These are phyloP conservation scores for Tuber aestivum DNA, from an alignment of 495 filamentous ascomycete genomes.

Conservation along the genomic window DNA sequence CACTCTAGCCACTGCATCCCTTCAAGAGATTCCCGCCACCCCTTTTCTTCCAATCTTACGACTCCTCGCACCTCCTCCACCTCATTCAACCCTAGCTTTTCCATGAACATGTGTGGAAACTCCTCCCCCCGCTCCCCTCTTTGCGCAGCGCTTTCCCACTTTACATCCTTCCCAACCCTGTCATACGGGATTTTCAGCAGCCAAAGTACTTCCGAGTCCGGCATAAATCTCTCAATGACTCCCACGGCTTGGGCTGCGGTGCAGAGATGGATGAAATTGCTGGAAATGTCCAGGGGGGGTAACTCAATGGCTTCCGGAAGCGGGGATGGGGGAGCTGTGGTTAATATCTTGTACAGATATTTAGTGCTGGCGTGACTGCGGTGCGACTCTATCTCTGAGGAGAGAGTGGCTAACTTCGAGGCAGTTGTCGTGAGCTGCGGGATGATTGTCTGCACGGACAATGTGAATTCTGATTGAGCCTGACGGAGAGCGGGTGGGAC, in stretches of 20 bases:
- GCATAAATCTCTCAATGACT: constrained; percentile 6
- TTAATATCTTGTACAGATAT: constrained; percentile 20
- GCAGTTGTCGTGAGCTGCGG: constrained; percentile 22
- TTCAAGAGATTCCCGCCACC: constrained; percentile 22
- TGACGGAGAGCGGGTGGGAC: constrained; percentile 46
- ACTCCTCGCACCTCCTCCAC: constrained; percentile 14
- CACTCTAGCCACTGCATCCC: constrained; percentile 11
- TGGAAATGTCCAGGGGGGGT: constrained; percentile 5
- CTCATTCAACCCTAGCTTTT: constrained; percentile 8
- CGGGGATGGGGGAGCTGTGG: constrained; percentile 9
- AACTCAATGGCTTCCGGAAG: constrained; percentile 14
- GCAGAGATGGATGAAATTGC: constrained; percentile 15
- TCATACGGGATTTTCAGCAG: constrained; percentile 16
- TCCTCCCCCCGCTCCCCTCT: constrained; percentile 11
- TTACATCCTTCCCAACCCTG: constrained; percentile 7
- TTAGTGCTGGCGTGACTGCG: background rate
- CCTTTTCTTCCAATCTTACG: background rate
- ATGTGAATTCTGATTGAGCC: constrained; percentile 43
- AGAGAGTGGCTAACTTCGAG: constrained; percentile 5
- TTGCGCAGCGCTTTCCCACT: constrained; percentile 17
- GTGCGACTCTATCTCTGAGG: constrained; percentile 6
- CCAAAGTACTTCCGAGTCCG: constrained; percentile 6
- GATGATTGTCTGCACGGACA: constrained; percentile 2
- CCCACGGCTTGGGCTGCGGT: background rate
- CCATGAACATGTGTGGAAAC: constrained; percentile 14